Conservation (phyloP, 108 stramenopile genomes). For the Pseudonitzschia multistriata region DNA sequence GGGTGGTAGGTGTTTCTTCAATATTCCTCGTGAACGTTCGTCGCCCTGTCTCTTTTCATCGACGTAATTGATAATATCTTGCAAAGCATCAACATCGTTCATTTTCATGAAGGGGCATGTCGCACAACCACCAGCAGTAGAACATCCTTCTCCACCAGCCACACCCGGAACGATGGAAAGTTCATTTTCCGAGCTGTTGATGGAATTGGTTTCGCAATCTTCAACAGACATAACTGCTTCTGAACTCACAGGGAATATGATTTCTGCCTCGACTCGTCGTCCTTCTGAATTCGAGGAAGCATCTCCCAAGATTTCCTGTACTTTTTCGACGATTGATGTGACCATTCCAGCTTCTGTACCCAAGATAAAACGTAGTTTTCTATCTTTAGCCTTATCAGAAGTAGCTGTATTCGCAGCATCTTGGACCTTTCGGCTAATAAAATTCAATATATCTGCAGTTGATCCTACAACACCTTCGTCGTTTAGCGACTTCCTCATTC, state of each 20-base stretch:
- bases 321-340: constrained; percentile 86
- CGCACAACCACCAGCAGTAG: constrained; percentile 94
- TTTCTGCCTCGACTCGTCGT: constrained; percentile 73
- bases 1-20: constrained; percentile 61
- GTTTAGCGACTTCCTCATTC: constrained; percentile 75
- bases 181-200: constrained; percentile 7
- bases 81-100: constrained; percentile 91
- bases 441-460: constrained; percentile 90
- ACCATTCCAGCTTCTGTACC: constrained; percentile 96
- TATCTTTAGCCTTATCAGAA: constrained; percentile 6
- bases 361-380: constrained; percentile 80
- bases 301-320: constrained; percentile 71
- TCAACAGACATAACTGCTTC: constrained; percentile 81
- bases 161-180: constrained; percentile 88
- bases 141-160: constrained; percentile 91
- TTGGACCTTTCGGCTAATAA: constrained; percentile 84
- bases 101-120: constrained; percentile 98
- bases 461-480: constrained; percentile 89
- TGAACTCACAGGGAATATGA: constrained; percentile 94
- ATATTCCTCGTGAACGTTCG: constrained; percentile 2
- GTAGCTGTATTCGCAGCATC: constrained; percentile 37
- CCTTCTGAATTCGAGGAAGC: constrained; percentile 9
- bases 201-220: constrained; percentile 18
- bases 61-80: constrained; percentile 73
- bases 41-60: constrained; percentile 5